Base-by-base conservation (phyloP, 768 basidiomycete species). In the Suillus ampliporus region DNA sequence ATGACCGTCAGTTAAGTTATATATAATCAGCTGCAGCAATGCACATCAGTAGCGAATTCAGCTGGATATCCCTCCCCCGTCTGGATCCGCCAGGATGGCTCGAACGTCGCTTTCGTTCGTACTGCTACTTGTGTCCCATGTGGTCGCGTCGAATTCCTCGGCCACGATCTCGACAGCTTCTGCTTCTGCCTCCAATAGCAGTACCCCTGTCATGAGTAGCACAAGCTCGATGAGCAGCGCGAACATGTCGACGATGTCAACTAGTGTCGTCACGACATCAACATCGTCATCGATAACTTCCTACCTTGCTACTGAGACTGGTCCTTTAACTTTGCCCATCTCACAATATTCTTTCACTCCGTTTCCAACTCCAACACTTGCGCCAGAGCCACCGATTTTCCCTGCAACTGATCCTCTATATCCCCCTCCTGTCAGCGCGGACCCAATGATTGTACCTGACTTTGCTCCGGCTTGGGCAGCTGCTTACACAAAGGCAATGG, bases 321-420 rank as follows among this genome's bases (percentile, higher is more conserved):
- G 64, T 14, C 74, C 69, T 51, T 59, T 72, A 15, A 77, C 74
- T 28, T 54, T 81, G 37, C 81, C 83, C 15, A 77, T 82, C 53
- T 73, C 79, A 21, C 66, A 72, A 0, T 79, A 79, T 58, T 65
- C 81, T 1, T 89, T 90, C 79, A 74, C 81, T 14, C 82, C 88
- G 4, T 89, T 84, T 78, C 87, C 89, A 1, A 79, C 84, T 15
- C 88, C 90, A 17, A 82, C 85, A 1, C 82, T 86, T 59, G 67
- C 76, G 0, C 81, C 90, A 8, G 74, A 85, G 56, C 79, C 84
- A 0, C 82, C 82, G 9, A 72, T 84, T 5, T 90, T 83, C 69
- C 84, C 85, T 11, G 74, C 77, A 11, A 81, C 82, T 4, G 82
- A 87, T 63, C 89, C 89, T 1, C 75, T 75, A 21, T 74, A 76